A percentile compares a stretch with the other conserved stretches of the same genome.
phyloP scores from a whole-genome alignment of 2,329 filamentous ascomycete species.

The Penicillium sclerotigenum region DNA sequence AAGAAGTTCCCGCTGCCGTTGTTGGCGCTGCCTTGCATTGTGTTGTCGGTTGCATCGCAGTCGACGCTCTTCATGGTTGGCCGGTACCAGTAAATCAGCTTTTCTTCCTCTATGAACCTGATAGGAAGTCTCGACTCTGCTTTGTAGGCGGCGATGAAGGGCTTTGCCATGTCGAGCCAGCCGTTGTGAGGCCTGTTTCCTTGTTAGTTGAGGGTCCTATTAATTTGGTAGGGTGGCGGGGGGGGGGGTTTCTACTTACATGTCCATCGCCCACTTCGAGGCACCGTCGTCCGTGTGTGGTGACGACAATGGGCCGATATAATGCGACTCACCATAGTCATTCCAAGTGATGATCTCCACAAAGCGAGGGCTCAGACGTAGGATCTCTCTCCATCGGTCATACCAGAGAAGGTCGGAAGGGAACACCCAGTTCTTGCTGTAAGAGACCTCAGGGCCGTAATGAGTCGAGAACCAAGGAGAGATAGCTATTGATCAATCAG shows the following conservation, averaged over 20 bases:
- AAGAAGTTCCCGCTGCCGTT: conserved; percentile 53
- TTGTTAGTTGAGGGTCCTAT: neutral
- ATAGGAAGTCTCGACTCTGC: conserved; percentile 38
- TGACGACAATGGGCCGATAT: conserved; percentile 50
- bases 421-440: conserved; percentile 54
- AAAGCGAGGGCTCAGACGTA: conserved; percentile 47
- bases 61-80: conserved; percentile 47
- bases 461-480: conserved; percentile 55
- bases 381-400: conserved; percentile 43
- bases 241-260: conserved; percentile 34
- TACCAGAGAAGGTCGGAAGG: conserved; percentile 47
- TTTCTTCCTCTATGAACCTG: conserved; percentile 47
- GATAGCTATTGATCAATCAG: conserved; percentile 29
- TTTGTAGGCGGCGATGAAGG: conserved; percentile 55
- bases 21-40: conserved; percentile 42
- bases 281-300: conserved; percentile 38
- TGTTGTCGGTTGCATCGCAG: conserved; percentile 55
- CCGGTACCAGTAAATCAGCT: conserved; percentile 57
- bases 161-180: conserved; percentile 54
- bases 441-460: conserved; percentile 45
- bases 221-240: too few relatives aligned
- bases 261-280: conserved; percentile 52
- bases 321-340: conserved; percentile 57
- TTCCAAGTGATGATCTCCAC: conserved; percentile 51
- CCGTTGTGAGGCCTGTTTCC: conserved; percentile 48